These are phyloP conservation scores for Porphyra umbilicalis DNA, from an alignment of 31 red algal genomes.

Conservation along the genomic window DNA sequence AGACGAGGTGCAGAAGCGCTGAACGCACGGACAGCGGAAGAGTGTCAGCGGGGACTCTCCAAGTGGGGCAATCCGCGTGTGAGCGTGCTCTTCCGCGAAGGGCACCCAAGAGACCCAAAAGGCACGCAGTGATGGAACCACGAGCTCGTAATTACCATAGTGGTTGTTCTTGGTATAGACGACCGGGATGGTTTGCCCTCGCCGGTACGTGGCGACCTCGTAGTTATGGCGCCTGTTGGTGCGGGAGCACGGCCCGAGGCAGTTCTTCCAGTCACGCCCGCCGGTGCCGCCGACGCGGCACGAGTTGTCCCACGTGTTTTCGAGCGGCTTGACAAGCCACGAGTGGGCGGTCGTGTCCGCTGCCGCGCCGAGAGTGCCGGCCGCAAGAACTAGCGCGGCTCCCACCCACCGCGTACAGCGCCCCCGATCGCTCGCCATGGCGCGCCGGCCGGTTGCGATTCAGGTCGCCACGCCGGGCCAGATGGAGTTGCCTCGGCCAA, in stretches of 20 bases:
- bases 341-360: too few species aligned
- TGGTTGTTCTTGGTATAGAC: not conserved
- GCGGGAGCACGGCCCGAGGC: not conserved
- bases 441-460: too few species aligned
- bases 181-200: not conserved
- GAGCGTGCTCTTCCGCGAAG: too few species aligned
- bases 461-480: too few species aligned
- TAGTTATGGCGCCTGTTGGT: not conserved
- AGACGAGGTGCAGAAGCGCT: not conserved
- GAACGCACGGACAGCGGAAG: too few species aligned
- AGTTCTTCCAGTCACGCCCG: not conserved
- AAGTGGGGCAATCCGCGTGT: too few species aligned
- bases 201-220: not conserved
- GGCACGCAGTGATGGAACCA: not conserved
- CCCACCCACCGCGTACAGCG: too few species aligned
- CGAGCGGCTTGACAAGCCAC: not conserved
- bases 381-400: too few species aligned
- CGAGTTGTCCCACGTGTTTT: not conserved
- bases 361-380: too few species aligned
- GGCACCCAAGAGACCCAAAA: not conserved
- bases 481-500: too few species aligned
- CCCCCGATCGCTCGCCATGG: too few species aligned
- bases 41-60: too few species aligned
- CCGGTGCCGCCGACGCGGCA: not conserved
- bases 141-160: not conserved